Base-by-base conservation (phyloP, 2,329 filamentous ascomycete species). In the Shiraia sp. region DNA sequence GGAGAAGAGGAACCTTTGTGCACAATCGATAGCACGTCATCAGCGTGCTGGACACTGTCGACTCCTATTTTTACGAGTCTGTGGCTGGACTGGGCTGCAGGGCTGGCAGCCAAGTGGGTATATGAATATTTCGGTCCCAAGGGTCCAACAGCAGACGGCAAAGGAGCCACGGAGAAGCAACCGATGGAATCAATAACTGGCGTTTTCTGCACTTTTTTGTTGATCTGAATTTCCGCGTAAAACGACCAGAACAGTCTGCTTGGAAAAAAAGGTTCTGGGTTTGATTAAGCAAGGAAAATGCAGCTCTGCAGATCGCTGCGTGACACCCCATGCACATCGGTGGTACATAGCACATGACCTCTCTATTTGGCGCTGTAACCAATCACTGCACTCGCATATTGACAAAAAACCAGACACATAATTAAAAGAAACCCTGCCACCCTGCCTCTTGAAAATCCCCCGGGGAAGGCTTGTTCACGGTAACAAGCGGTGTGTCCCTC, bases 401-500 rank as follows among this genome's bases (percentile, higher is more conserved):
- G 19, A 5, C 19, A 13, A 15, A n/a, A 13, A 29, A n/a, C 27
- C 27, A 29, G 4, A 10, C 27, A 29, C 27, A 29, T 22, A 22
- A 8, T 22, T 5, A 8, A 22, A 22, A 22, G 8, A 8, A 22
- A 22, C 4, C 19, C 19, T 22, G 19, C 4, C 19, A 5, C 19
- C 8, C 4, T 22, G 8, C 4, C 8, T 22, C 4, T 5, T 13
- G 12, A 13, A 12, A 34, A 36, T 15, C 12, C 28, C 9, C 24
- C 19, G 37, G 31, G 27, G 35, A 31, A 24, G 28, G 36, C 23
- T 22, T 32, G 26, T 32, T n/a, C n/a, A 32, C 9, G 19, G 26
- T 26, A 15, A 31, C 29, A 32, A 28, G 36, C 36, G 36, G 36
- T 39, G 36, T 32, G 36, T 17, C 16, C 24, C 34, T 26, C 27